Evolutionary conservation across 305 asterid genomes (phyloP).

Genomic region (Nicotiana rustica): DNA sequence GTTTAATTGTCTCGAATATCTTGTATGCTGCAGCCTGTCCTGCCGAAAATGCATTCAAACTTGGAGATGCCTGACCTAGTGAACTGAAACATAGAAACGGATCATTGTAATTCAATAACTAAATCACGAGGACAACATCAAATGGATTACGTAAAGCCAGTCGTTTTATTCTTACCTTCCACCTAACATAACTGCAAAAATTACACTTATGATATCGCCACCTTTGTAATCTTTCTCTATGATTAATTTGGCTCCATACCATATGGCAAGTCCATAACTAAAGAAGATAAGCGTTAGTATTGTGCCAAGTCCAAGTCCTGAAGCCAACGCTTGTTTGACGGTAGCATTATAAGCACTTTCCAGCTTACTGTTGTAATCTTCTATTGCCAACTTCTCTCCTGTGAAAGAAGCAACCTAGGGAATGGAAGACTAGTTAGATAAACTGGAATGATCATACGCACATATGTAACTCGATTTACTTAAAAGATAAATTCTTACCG

Average conservation of each 20-base stretch:
- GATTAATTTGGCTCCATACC: conserved; percentile 60
- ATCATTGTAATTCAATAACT: neutral
- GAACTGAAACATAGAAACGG: conserved; percentile 45
- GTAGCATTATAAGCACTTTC: conserved; percentile 46
- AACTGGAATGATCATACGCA: neutral
- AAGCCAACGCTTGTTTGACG: conserved; percentile 55
- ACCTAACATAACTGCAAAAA: conserved; percentile 60
- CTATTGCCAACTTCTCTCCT: conserved; percentile 56
- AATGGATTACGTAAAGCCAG: neutral
- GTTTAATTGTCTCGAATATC: conserved; percentile 59
- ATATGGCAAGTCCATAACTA: conserved; percentile 59
- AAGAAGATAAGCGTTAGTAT: conserved; percentile 42
- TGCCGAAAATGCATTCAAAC: conserved; percentile 57
- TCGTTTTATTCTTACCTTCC: conserved; percentile 54
- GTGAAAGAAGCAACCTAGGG: conserved; percentile 67
- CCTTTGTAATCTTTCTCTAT: conserved; percentile 53
- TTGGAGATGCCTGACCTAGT: conserved; percentile 63
- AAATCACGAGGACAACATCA: neutral
- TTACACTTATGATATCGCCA: conserved; percentile 54
- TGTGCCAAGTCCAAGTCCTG: conserved; percentile 60
- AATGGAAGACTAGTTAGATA: neutral
- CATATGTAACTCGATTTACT: neutral
- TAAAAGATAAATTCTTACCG: conserved; percentile 43
- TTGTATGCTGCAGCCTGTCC: conserved; percentile 65
- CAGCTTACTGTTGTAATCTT: conserved; percentile 52